Evolutionary conservation across 2,329 filamentous ascomycete species (phyloP).

Genomic region (Aspergillus ruber): DNA sequence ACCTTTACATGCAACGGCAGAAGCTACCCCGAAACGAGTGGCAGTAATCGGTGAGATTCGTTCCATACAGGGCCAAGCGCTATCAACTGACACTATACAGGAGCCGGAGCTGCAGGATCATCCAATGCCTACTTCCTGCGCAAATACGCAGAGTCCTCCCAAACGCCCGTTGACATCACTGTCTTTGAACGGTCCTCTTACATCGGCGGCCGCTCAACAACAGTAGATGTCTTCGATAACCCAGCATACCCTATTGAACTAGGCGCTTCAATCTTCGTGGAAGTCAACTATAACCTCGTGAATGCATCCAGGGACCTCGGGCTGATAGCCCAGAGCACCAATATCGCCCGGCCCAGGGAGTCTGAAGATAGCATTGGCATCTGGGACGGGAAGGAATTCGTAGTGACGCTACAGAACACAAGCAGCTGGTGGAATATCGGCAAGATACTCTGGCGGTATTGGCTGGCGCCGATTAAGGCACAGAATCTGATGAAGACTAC

Average conservation of each 20-base stretch:
- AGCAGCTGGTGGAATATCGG: conserved; percentile 72
- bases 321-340: conserved; percentile 51
- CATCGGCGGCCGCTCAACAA: conserved; percentile 81
- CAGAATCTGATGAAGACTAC: conserved; percentile 65
- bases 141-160: conserved; percentile 58
- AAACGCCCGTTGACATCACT: conserved; percentile 68
- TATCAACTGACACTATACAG: conserved; percentile 41
- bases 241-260: conserved; percentile 67
- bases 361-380: conserved; percentile 58
- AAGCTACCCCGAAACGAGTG: conserved; percentile 22
- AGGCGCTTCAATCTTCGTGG: conserved; percentile 86
- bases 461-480: conserved; percentile 67
- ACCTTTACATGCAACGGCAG: conserved; percentile 11
- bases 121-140: conserved; percentile 78
- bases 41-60: conserved; percentile 28
- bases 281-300: conserved; percentile 74
- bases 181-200: conserved; percentile 74
- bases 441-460: conserved; percentile 81
- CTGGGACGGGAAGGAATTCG: conserved; percentile 74
- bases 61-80: neutral
- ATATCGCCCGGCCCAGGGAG: conserved; percentile 43
- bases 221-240: conserved; percentile 69
- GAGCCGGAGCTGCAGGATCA: conserved; percentile 81
- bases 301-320: conserved; percentile 65
- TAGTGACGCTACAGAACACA: conserved; percentile 57